Evolutionary conservation across 305 asterid species (phyloP).

Genomic region (Fraxinus sp.): DNA sequence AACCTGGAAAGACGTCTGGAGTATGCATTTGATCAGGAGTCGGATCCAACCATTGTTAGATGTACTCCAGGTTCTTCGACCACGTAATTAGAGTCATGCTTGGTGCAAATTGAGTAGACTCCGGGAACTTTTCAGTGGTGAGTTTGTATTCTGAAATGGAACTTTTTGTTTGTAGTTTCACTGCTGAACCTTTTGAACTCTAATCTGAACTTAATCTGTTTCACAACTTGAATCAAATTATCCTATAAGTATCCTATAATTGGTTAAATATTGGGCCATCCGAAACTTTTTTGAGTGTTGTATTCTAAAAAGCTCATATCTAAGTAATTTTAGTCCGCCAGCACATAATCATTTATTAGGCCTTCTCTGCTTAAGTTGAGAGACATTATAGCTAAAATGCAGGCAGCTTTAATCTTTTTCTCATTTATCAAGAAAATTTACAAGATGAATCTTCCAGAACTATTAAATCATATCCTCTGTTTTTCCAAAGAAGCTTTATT

Average conservation of each 20-base stretch:
- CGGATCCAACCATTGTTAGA: slow-evolving; percentile 39
- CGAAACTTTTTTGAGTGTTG: neutral
- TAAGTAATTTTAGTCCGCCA: neutral
- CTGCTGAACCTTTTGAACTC: neutral
- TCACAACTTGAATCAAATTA: neutral
- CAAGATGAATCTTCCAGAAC: neutral
- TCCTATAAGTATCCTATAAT: neutral
- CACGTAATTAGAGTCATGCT: slow-evolving; percentile 33
- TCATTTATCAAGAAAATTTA: neutral
- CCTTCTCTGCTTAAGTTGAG: neutral
- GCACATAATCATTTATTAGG: neutral
- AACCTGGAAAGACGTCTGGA: slow-evolving; percentile 61
- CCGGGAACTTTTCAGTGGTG: slow-evolving; percentile 34
- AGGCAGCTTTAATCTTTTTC: neutral
- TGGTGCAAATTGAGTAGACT: slow-evolving; percentile 37
- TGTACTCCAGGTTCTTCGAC: slow-evolving; percentile 41
- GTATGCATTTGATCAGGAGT: slow-evolving; percentile 57
- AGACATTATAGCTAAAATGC: neutral
- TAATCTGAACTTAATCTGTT: neutral
- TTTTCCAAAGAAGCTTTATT: neutral
- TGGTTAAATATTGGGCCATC: neutral
- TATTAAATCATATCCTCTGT: neutral
- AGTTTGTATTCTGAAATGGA: slow-evolving; percentile 24
- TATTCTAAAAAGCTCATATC: neutral
- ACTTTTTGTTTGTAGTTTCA: neutral